Evolutionary conservation across 371 early-diverging fungal genomes (phyloP), one percentile per base, ranked within the genome.

Genomic region (Capillidium heterosporum): DNA sequence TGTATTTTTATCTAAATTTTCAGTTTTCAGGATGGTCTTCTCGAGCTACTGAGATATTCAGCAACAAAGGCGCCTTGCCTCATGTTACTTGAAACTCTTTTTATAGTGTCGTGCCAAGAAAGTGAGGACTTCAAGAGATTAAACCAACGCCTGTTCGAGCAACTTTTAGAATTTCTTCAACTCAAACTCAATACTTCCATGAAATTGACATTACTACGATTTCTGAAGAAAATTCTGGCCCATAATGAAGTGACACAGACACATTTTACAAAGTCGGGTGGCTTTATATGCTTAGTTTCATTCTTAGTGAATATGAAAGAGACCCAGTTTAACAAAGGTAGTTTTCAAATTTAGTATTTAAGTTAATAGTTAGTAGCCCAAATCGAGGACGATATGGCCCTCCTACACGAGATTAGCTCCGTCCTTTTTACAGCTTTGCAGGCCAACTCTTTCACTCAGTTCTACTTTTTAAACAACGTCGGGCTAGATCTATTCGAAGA

Each of bases 401-500:
- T 48, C 5, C 8, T 48, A 15, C 2, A 24, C 7, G 28, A 48
- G 32, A 13, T 11, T 13, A 5, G 17, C 2, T 10, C 10, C 8
- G 17, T 51, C 17, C 8, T 51, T 32, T 2, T 24, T 5, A 5
- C 51, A 3, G 21, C 21, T 35, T 32, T 51, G 19, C 7, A n/a
- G n/a, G 24, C 8, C 5, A 32, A 24, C 2, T 35, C 29, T 8
- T 57, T 66, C 26, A 81, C 80, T 64, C 72, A 70, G 44, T 64
- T 58, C 26, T 72, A 71, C 39, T 76, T 84, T 48, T 51, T 62
- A 19, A 66, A 72, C 3, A 68, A 78, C 10, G 73, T 80, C 17
- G 78, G 80, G 0, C 77, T 75, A 32, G 64, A 60, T 0, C 66
- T 77, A 3, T 44, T 82, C 23, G 76, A 79, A 46, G 78, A 84